A percentile compares a stretch with the other conserved stretches of the same genome.
phyloP scores from a whole-genome alignment of 805 yeast genomes.

The Saccharomycopsis schoenii region DNA sequence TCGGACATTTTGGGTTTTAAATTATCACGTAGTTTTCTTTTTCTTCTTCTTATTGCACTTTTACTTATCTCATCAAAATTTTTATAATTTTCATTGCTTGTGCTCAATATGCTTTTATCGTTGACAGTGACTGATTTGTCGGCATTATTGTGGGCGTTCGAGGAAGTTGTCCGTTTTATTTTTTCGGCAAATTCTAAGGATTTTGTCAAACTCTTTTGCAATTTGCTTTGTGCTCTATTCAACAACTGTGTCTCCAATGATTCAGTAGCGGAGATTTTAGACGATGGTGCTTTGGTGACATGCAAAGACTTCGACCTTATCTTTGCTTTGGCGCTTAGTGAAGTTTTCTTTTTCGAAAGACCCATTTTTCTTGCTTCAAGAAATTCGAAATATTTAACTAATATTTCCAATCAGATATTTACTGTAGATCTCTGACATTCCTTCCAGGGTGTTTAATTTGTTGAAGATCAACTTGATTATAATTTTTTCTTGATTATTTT shows the following conservation, averaged over 20 bases:
- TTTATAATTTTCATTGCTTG: slow-evolving; percentile 4
- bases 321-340: not conserved
- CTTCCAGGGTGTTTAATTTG: too few relatives aligned
- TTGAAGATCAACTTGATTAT: not conserved
- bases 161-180: not conserved
- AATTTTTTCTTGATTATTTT: not conserved
- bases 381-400: not conserved
- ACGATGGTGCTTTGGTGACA: not conserved
- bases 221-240: not conserved
- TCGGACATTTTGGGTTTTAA: slow-evolving; percentile 62
- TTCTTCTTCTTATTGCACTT: slow-evolving; percentile 54
- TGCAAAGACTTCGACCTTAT: slow-evolving; percentile 5
- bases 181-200: slow-evolving; percentile 8
- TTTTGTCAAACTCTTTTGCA: slow-evolving; percentile 11
- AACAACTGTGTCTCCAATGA: not conserved
- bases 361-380: not conserved
- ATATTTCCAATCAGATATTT: not conserved
- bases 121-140: not conserved
- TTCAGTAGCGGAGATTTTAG: not conserved
- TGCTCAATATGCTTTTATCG: not conserved
- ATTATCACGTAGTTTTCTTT: slow-evolving; percentile 51
- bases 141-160: not conserved
- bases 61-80: slow-evolving; percentile 48
- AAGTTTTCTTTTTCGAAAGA: not conserved
- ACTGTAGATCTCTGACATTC: too few relatives aligned